A percentile compares a stretch with the other conserved stretches of the same genome.
These are phyloP conservation scores for Thinopyrum elongatum DNA, from an alignment of 176 grass and related monocot species.

Conservation along the genomic window DNA sequence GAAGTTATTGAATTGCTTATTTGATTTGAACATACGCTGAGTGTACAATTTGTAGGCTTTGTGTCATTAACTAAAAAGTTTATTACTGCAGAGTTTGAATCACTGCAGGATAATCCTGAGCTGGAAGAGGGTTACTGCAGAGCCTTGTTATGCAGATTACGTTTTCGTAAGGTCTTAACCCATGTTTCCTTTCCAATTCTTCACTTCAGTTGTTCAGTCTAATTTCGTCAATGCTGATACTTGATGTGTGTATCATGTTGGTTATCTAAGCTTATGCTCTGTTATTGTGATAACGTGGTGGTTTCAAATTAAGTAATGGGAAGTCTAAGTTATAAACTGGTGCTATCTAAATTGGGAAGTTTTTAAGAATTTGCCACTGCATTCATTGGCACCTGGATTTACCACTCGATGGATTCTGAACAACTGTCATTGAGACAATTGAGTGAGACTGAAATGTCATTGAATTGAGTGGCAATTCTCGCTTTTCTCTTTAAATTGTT, in stretches of 20 bases:
- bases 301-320: neutral
- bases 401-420: neutral
- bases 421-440: slow-evolving; percentile 4
- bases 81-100: slow-evolving; percentile 70
- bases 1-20: slow-evolving; percentile 11
- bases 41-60: neutral
- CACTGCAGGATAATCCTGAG: slow-evolving; percentile 83
- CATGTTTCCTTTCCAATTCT: slow-evolving; percentile 54
- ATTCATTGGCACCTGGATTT: neutral
- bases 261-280: slow-evolving; percentile 27
- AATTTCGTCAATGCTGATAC: slow-evolving; percentile 15
- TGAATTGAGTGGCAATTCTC: neutral
- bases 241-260: neutral
- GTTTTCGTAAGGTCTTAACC: slow-evolving; percentile 99
- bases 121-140: slow-evolving; percentile 92
- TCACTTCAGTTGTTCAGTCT: slow-evolving; percentile 2
- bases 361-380: neutral
- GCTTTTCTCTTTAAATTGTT: neutral
- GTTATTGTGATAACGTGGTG: neutral
- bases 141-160: slow-evolving; percentile 91
- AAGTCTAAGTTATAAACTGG: neutral
- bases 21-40: neutral
- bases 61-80: slow-evolving; percentile 28
- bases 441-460: neutral
- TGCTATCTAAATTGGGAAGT: neutral